Base-by-base conservation (phyloP, 2,329 filamentous ascomycete genomes). In the Colletotrichum gloeosporioides region DNA sequence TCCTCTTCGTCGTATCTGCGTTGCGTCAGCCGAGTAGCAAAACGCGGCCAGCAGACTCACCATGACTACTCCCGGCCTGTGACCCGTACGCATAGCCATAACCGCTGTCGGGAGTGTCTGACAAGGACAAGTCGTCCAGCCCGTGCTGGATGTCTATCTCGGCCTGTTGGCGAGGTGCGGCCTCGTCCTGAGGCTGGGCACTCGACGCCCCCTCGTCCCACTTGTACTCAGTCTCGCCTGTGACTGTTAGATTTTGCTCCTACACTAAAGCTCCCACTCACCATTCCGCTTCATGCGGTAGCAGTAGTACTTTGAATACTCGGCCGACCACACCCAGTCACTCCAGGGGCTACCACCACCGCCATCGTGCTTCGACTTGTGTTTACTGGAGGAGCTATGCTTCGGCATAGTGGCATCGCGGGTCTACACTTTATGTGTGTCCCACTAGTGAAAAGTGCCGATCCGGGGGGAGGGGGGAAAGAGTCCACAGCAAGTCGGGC, bases 391-490 rank as follows among this genome's bases (percentile, higher is more conserved):
- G 44, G 29, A 77, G 61, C 61, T 68, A 55, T 66, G 72, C 77
- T 81, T 81, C 69, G 80, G 80, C 81, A 82, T 82, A 69, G 67
- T 81, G 71, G 79, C 80, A 81, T 82, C 74, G 78, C 81, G 79
- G 70, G 73, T 65, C 71, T 59, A 62, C 36, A 57, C 44, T 44
- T 63, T 31, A 31, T 53, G 61, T 55, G 31, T 16, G 22, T 49
- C 44, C 44, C 44, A 13, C 29, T 34, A 27, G 59, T 63, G 18
- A 18, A 27, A 31, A 36, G 29, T 32, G 63, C 16, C 27, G 63
- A 55, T 65, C 68, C 44, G n/a, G 44, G 44, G 8, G 18, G 1
- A 18, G 44, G 62, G 64, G 55, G 53, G 55, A 34, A 53, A 73
- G 61, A 25, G n/a, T 36, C 44, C 63, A 63, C 49, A 65, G n/a